Evolutionary conservation across 768 basidiomycete genomes (phyloP).

Genomic region (Coprinellus micaceus): DNA sequence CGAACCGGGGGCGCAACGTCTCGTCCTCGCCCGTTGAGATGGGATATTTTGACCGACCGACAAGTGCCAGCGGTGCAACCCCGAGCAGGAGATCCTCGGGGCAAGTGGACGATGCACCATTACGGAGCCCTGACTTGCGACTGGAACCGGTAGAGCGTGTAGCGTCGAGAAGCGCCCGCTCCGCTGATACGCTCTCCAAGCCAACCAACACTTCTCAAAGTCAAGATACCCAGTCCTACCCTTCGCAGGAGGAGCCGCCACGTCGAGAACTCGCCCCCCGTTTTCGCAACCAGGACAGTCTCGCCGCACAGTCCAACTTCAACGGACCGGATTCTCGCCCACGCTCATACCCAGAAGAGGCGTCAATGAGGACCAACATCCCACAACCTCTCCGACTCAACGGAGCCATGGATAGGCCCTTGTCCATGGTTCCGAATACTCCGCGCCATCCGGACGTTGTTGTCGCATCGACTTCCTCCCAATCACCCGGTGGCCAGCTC

Average conservation of each 20-base stretch:
- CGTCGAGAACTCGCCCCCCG: background rate
- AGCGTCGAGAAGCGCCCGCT: slow-evolving; percentile 5
- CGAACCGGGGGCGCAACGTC: background rate
- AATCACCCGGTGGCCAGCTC: slow-evolving; percentile 18
- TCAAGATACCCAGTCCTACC: slow-evolving; percentile 4
- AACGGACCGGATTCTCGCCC: slow-evolving; percentile 23
- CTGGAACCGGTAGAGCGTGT: slow-evolving; percentile 1
- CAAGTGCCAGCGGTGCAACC: slow-evolving; percentile 8
- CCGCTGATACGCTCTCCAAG: slow-evolving; percentile 16
- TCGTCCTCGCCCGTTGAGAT: slow-evolving; percentile 24
- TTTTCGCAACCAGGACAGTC: background rate
- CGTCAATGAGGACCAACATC: slow-evolving; percentile 17
- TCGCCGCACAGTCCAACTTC: slow-evolving; percentile 4
- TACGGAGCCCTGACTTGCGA: slow-evolving; percentile 4
- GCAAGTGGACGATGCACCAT: slow-evolving; percentile 8
- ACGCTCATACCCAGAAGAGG: slow-evolving; percentile 28
- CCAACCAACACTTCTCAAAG: slow-evolving; percentile 10
- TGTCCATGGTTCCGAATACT: slow-evolving; percentile 34
- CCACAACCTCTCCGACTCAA: slow-evolving; percentile 21
- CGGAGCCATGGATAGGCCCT: slow-evolving; percentile 19
- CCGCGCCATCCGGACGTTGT: slow-evolving; percentile 47
- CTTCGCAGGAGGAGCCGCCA: slow-evolving; percentile 2
- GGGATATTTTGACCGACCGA: background rate
- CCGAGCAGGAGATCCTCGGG: slow-evolving; percentile 17
- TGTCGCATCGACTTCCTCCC: slow-evolving; percentile 12